These are phyloP conservation scores for Lactarius akahatsu DNA, from an alignment of 768 basidiomycete genomes.

Conservation along the genomic window DNA sequence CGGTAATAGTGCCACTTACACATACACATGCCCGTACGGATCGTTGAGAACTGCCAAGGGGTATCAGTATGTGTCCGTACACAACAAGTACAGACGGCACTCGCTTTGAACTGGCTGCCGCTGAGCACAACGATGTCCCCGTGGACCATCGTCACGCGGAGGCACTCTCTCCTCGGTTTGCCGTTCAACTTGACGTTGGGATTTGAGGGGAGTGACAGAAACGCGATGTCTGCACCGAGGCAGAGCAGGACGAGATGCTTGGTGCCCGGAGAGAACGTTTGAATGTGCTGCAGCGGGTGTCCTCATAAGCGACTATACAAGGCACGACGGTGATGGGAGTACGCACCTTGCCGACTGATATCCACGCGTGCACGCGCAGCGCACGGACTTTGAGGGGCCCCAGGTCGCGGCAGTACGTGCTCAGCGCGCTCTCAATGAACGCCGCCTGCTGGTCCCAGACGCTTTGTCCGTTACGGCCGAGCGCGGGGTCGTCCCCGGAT, in stretches of 20 bases:
- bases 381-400: slow-evolving; percentile 10
- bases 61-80: background rate
- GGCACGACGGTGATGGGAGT: background rate
- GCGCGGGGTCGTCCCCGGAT: slow-evolving; percentile 7
- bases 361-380: slow-evolving; percentile 22
- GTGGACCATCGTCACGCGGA: slow-evolving; percentile 29
- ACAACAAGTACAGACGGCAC: background rate
- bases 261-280: slow-evolving; percentile 12
- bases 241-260: slow-evolving; percentile 21
- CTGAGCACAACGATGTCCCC: slow-evolving; percentile 25
- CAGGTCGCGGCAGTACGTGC: slow-evolving; percentile 7
- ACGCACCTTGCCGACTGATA: slow-evolving; percentile 26
- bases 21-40: slow-evolving; percentile 27
- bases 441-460: slow-evolving; percentile 14
- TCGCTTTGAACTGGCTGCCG: slow-evolving; percentile 17
- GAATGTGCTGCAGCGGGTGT: slow-evolving; percentile 7
- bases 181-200: background rate
- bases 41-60: slow-evolving; percentile 6
- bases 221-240: slow-evolving; percentile 24
- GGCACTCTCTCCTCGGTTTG: slow-evolving; percentile 17
- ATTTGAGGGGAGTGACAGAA: slow-evolving; percentile 3
- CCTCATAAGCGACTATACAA: background rate
- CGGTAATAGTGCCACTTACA: slow-evolving; percentile 12
- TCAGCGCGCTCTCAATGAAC: slow-evolving; percentile 15
- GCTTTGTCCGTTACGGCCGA: slow-evolving; percentile 3